Base-by-base conservation (phyloP, 2,329 filamentous ascomycete genomes). In the Penicillium concentricum region DNA sequence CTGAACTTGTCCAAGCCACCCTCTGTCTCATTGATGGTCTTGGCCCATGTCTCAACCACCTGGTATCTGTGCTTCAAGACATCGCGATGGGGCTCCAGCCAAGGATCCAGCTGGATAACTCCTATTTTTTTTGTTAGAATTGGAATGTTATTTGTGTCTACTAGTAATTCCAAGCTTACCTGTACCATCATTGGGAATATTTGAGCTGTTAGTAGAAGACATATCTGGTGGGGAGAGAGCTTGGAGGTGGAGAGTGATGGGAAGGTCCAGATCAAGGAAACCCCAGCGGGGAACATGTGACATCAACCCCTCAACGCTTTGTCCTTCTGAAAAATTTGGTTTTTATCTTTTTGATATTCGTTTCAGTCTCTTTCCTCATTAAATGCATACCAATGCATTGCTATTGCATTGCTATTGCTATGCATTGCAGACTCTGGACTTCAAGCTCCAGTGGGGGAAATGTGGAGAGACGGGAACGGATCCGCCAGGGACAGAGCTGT, bases 1-100 rank as follows among this genome's bases (percentile, higher is more conserved):
- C 90, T 93, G 78, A 97, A 99, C 74, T 93, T 91, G 59, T 96
- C 91, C 42, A 99, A 73, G 16, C 94, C 91, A 48, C 94, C 94
- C 75, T 99, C 94, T 1, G 84, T 85, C 35, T 91, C 83, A 61
- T 96, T 80, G 70, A 99, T 90, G 28, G 79, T 87, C 72, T 89
- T 86, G 69, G 97, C 90, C 94, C 93, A 97, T 57, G 89, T 80
- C 67, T 95, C 87, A 12, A 92, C 86, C 71, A 90, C 91, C 56
- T 83, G 77, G 75, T 88, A 97, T 70, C 94, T 86, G 59, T 85
- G 83, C 74, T 85, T 87, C 62, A 99, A 81, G 32, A 87, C 80
- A 54, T 88, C 90, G 68, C 86, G 84, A 81, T 95, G 97, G 5
- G 94, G 93, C 51, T 85, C 84, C 52, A 99, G 86, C 85, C 88